phyloP scores from a whole-genome alignment of 805 yeast genomes.

The Candida fluviatilis region DNA sequence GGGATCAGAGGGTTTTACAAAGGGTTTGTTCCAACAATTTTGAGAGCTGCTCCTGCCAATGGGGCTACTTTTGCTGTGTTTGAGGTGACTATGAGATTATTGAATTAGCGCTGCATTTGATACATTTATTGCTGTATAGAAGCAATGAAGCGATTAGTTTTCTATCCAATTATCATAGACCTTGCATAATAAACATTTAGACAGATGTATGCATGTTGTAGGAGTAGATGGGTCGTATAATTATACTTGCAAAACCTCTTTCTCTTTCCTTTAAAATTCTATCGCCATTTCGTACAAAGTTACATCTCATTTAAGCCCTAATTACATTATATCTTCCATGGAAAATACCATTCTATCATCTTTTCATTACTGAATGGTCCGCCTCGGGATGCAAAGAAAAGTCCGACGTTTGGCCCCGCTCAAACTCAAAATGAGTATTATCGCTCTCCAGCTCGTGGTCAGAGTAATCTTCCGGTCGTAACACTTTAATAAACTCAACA shows the following conservation, averaged over 20 bases:
- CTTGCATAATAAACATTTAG: background rate
- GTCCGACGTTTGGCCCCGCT: conserved; percentile 1
- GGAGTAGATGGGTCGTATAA: too few relatives aligned
- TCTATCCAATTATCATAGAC: background rate
- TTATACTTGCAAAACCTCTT: too few relatives aligned
- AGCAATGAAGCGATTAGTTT: background rate
- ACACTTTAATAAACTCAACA: conserved; percentile 34
- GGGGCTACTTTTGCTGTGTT: conserved; percentile 95
- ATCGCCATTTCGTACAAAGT: too few relatives aligned
- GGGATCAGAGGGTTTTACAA: conserved; percentile 80
- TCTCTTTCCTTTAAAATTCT: too few relatives aligned
- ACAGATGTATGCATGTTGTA: background rate
- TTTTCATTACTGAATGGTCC: background rate
- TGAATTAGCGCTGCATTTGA: conserved; percentile 27
- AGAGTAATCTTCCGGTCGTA: conserved; percentile 32
- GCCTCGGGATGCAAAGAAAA: conserved; percentile 1
- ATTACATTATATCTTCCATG: too few relatives aligned
- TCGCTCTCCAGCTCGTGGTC: conserved; percentile 13
- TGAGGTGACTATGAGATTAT: conserved; percentile 77
- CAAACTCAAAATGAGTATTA: background rate
- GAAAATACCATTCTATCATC: background rate
- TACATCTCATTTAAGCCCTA: too few relatives aligned
- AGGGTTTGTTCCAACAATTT: conserved; percentile 88
- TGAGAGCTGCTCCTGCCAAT: conserved; percentile 97
- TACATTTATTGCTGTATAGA: too few relatives aligned